phyloP scores from a whole-genome alignment of 2,329 filamentous ascomycete species.

The Nannizzia gypsea region DNA sequence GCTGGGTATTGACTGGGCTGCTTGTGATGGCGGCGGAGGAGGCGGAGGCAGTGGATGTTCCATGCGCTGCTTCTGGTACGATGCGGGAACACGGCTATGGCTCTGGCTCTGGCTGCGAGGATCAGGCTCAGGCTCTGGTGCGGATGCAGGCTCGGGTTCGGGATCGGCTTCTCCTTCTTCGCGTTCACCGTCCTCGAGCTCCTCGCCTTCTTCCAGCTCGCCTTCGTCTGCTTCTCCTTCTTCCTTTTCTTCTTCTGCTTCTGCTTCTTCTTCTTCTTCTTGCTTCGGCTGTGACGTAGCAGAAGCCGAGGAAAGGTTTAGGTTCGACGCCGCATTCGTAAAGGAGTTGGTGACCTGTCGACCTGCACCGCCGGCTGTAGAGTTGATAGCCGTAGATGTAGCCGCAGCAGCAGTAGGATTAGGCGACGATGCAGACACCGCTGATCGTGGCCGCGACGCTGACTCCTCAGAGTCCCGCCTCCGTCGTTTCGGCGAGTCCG shows the following conservation, averaged over 20 bases:
- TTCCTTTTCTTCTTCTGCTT: no score
- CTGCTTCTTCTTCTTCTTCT: no score
- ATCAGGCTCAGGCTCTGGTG: not conserved
- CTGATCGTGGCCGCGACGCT: not conserved
- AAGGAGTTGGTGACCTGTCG: slow-evolving; percentile 5
- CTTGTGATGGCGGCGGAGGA: not conserved
- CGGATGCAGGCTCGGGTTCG: not conserved
- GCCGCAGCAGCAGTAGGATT: no score
- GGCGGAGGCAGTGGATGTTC: slow-evolving; percentile 9
- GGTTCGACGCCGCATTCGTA: slow-evolving; percentile 3
- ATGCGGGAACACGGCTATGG: slow-evolving; percentile 8
- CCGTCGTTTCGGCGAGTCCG: slow-evolving; percentile 27
- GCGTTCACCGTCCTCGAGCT: not conserved
- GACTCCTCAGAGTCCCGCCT: slow-evolving; percentile 14
- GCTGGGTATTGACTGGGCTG: slow-evolving; percentile 3
- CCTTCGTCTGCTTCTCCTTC: no score
- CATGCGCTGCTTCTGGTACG: slow-evolving; percentile 6
- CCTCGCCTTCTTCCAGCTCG: not conserved
- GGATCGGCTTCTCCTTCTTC: not conserved
- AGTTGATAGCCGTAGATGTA: no score
- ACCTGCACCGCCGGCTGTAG: not conserved
- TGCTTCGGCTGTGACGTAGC: no score
- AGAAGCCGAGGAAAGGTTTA: slow-evolving; percentile 3
- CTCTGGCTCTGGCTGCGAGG: slow-evolving; percentile 1
- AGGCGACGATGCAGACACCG: not conserved